Evolutionary conservation across 129 eudicot species (phyloP).

Genomic region (Heracleum sosnowskyi): DNA sequence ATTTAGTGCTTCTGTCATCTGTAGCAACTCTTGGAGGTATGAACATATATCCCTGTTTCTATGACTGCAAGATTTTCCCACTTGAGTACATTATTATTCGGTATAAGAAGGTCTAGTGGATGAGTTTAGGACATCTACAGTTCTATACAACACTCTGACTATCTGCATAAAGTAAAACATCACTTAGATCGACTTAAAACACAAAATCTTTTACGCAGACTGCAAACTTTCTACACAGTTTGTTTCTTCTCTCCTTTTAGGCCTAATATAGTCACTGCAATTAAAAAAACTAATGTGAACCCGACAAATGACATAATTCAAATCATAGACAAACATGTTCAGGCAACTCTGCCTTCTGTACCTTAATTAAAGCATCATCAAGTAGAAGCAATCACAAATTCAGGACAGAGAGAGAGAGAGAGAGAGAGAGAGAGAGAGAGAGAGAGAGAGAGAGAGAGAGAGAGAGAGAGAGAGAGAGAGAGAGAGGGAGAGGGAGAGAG

Average conservation of each 20-base stretch:
- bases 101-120: not conserved
- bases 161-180: not conserved
- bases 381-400: not conserved
- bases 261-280: not conserved
- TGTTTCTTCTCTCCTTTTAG: not conserved
- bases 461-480: not conserved
- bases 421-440: not conserved
- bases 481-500: not conserved
- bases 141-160: not conserved
- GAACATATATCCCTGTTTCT: not conserved
- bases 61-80: not conserved
- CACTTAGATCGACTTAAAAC: not conserved
- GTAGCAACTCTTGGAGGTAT: not conserved
- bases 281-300: too few relatives aligned
- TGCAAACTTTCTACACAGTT: not conserved
- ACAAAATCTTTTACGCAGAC: not conserved
- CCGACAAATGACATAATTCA: not conserved
- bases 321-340: not conserved
- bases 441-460: not conserved
- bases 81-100: not conserved
- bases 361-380: not conserved
- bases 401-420: not conserved
- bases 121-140: not conserved
- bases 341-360: not conserved
- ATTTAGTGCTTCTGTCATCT: conserved; percentile 18